phyloP scores from a whole-genome alignment of 2,329 filamentous ascomycete species.

The Monilinia vaccinii-corymbosi region DNA sequence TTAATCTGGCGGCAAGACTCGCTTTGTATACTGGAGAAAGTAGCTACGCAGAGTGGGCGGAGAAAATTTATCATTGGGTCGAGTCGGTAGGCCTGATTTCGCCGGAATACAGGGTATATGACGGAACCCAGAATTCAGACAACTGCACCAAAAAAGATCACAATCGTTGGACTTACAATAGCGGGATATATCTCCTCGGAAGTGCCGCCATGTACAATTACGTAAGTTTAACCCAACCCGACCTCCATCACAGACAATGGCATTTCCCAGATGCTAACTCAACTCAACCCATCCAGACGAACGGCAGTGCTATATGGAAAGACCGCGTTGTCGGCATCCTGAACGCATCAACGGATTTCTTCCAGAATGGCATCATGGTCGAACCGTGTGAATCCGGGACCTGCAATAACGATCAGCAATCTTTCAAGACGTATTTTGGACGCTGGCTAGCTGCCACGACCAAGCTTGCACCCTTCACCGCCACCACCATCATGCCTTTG shows the following conservation, averaged over 20 bases:
- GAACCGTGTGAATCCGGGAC: constrained; percentile 53
- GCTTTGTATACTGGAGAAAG: constrained; percentile 68
- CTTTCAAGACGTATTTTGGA: constrained; percentile 56
- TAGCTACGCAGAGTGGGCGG: constrained; percentile 68
- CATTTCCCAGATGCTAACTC: constrained; percentile 6
- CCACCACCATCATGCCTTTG: constrained; percentile 40
- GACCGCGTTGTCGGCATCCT: constrained; percentile 27
- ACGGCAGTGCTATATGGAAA: constrained; percentile 30
- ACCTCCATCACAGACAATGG: neutral
- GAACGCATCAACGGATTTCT: constrained; percentile 29
- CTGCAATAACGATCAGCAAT: constrained; percentile 50
- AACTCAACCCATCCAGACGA: constrained; percentile 32
- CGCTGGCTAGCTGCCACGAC: constrained; percentile 50
- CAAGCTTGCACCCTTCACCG: constrained; percentile 48
- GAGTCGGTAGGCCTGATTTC: constrained; percentile 46
- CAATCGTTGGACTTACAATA: constrained; percentile 60
- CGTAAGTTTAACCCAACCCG: constrained; percentile 25
- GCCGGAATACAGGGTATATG: constrained; percentile 43
- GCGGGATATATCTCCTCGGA: constrained; percentile 54
- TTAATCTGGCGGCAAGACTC: constrained; percentile 54
- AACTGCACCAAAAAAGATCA: constrained; percentile 49
- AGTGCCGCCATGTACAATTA: constrained; percentile 39
- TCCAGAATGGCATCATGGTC: constrained; percentile 36
- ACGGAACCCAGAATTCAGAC: constrained; percentile 42
- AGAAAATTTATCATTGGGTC: constrained; percentile 63